phyloP scores from a whole-genome alignment of 75 land plant genomes.

The Selaginella moellendorffii region DNA sequence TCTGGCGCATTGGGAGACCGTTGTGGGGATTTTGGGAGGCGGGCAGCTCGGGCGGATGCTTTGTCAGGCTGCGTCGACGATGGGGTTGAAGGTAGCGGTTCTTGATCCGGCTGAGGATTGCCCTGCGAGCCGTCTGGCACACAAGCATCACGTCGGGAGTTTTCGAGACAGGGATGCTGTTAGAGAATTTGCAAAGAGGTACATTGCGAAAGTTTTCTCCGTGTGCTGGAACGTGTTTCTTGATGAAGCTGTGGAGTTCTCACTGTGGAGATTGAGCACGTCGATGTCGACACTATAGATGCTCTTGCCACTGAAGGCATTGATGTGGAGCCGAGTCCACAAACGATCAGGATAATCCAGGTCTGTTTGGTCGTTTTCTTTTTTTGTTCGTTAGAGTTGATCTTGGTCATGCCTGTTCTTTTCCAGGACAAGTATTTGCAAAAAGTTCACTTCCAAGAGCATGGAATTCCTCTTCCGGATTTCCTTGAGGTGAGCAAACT shows the following conservation, averaged over 20 bases:
- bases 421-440: slow-evolving; percentile 87
- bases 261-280: slow-evolving; percentile 96
- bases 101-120: slow-evolving; percentile 77
- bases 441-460: slow-evolving; percentile 68
- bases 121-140: slow-evolving; percentile 55
- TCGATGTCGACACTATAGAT: slow-evolving; percentile 74
- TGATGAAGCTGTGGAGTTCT: slow-evolving; percentile 33
- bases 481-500: slow-evolving; percentile 50
- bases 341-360: slow-evolving; percentile 80
- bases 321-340: slow-evolving; percentile 80
- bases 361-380: slow-evolving; percentile 26
- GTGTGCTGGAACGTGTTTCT: neutral
- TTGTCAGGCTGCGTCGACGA: slow-evolving; percentile 73
- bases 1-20: slow-evolving; percentile 51
- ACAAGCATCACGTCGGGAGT: slow-evolving; percentile 65
- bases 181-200: slow-evolving; percentile 73
- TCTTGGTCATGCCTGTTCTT: neutral
- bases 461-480: slow-evolving; percentile 69
- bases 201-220: neutral
- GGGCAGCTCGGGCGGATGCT: slow-evolving; percentile 94
- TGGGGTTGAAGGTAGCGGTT: slow-evolving; percentile 62
- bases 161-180: slow-evolving; percentile 64
- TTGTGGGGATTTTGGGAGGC: slow-evolving; percentile 92
- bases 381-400: slow-evolving; percentile 50
- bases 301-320: slow-evolving; percentile 69